These are phyloP conservation scores for Cylindricascospora bacillispora DNA, from an alignment of 1,139 yeast species.

Conservation along the genomic window DNA sequence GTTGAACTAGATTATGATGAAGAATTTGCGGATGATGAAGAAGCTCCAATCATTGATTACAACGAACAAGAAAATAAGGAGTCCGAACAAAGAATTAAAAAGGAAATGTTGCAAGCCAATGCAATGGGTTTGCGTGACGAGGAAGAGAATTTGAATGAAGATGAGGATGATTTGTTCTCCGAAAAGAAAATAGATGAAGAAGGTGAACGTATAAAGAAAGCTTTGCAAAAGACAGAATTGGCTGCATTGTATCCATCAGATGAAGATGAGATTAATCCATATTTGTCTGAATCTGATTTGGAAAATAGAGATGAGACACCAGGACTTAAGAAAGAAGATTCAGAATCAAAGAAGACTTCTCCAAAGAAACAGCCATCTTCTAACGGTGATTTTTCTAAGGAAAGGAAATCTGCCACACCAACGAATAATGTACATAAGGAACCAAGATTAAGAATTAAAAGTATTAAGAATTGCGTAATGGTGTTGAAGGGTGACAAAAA, in stretches of 20 bases:
- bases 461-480: slow-evolving; percentile 52
- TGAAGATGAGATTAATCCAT: slow-evolving; percentile 65
- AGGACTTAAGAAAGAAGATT: slow-evolving; percentile 34
- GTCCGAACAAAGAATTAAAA: slow-evolving; percentile 76
- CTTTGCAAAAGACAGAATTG: slow-evolving; percentile 75
- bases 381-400: no score
- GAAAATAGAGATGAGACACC: slow-evolving; percentile 44
- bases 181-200: slow-evolving; percentile 79
- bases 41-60: slow-evolving; percentile 95
- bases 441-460: slow-evolving; percentile 35
- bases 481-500: slow-evolving; percentile 52
- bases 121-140: slow-evolving; percentile 54
- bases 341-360: slow-evolving; percentile 15
- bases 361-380: slow-evolving; percentile 21
- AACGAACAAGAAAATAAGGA: slow-evolving; percentile 91
- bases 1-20: slow-evolving; percentile 93
- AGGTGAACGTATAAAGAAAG: slow-evolving; percentile 76
- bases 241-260: slow-evolving; percentile 84
- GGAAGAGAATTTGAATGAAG: slow-evolving; percentile 40
- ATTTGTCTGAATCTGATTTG: slow-evolving; percentile 58
- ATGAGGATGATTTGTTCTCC: slow-evolving; percentile 48
- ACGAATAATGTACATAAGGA: slow-evolving; percentile 6
- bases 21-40: slow-evolving; percentile 97
- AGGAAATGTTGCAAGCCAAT: slow-evolving; percentile 79
- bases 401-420: slow-evolving; percentile 1